Conservation (phyloP, 495 filamentous ascomycete species). For the Corynascus novoguineensis region DNA sequence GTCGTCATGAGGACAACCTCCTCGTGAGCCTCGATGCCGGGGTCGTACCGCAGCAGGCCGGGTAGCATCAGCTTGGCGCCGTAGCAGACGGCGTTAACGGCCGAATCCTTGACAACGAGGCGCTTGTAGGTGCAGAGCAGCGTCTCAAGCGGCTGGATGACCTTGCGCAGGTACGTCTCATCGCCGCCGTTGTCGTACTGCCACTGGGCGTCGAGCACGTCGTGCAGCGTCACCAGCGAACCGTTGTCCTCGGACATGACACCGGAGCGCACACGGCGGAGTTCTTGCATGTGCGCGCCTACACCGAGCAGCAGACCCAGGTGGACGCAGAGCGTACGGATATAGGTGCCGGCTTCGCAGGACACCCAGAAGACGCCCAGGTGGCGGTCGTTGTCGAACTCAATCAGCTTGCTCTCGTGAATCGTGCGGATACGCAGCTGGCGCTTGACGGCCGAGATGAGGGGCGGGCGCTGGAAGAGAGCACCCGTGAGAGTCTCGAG, state of each 20-base stretch:
- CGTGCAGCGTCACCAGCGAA: conserved; percentile 87
- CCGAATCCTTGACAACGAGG: conserved; percentile 94
- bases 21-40: conserved; percentile 56
- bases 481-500: conserved; percentile 93
- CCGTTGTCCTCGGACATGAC: conserved; percentile 81
- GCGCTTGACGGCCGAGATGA: conserved; percentile 98
- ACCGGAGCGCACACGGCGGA: conserved; percentile 85
- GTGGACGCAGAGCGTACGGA: conserved; percentile 96
- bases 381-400: conserved; percentile 96
- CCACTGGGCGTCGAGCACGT: conserved; percentile 94
- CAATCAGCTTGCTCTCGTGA: conserved; percentile 87
- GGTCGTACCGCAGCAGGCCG: conserved; percentile 84
- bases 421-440: conserved; percentile 96
- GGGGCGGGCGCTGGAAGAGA: conserved; percentile 91
- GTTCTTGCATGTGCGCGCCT: conserved; percentile 97
- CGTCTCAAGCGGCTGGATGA: conserved; percentile 85
- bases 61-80: conserved; percentile 98
- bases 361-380: conserved; percentile 99
- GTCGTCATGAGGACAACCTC: conserved; percentile 91
- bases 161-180: conserved; percentile 77
- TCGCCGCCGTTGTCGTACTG: conserved; percentile 85
- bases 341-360: conserved; percentile 97
- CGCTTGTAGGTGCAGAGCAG: conserved; percentile 89
- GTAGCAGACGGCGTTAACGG: conserved; percentile 94
- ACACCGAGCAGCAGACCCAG: conserved; percentile 87